Conservation (phyloP, 345 rosid genomes). For the Gossypium australe region DNA sequence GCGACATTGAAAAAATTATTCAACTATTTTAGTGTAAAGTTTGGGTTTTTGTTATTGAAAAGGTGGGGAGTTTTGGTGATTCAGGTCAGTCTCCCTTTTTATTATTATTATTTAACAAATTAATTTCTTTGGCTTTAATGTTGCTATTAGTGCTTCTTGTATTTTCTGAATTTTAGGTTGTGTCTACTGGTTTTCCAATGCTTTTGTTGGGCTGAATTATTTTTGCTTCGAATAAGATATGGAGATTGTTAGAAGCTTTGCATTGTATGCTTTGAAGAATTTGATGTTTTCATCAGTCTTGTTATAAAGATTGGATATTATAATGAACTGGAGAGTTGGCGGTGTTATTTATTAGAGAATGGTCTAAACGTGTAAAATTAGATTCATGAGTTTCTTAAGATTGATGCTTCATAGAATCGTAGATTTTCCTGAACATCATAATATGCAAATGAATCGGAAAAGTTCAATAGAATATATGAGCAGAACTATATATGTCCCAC, state of each 20-base stretch:
- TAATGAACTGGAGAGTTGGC: background rate
- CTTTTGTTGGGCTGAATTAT: background rate
- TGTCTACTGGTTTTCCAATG: background rate
- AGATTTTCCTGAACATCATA: background rate
- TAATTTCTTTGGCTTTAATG: background rate
- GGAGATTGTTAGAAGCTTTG: background rate
- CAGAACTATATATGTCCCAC: background rate
- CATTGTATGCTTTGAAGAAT: background rate
- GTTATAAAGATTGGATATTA: background rate
- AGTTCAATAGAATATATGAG: background rate
- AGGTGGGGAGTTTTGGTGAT: slow-evolving; percentile 14
- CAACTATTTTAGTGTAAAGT: background rate
- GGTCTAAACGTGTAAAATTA: no score
- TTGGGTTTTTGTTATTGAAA: background rate
- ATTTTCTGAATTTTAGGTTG: background rate
- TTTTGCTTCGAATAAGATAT: background rate
- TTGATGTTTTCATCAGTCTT: background rate
- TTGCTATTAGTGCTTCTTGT: background rate
- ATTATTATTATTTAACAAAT: background rate
- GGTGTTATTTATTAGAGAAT: background rate
- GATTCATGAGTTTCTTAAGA: background rate
- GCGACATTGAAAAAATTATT: background rate
- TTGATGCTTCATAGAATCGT: background rate
- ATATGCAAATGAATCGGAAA: background rate
- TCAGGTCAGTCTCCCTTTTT: slow-evolving; percentile 16